Percentiles rank a stretch among this genome's conserved stretches.
phyloP scores from a whole-genome alignment of 1,139 yeast species.

The Pichia sorboxylosa region DNA sequence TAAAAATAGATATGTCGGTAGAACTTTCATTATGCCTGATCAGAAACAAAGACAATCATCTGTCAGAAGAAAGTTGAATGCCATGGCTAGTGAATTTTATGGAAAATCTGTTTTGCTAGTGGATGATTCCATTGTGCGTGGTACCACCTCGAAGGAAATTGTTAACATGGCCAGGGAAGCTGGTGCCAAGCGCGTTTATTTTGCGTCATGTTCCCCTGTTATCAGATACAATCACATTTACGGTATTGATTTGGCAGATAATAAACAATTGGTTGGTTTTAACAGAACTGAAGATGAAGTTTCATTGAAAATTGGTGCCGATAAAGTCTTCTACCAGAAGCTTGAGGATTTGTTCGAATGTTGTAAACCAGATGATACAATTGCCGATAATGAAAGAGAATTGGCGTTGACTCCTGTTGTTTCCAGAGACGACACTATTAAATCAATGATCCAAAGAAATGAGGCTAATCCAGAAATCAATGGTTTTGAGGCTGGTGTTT shows the following conservation, averaged over 20 bases:
- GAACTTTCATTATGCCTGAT: constrained; percentile 98
- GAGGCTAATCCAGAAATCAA: constrained; percentile 27
- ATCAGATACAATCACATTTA: constrained; percentile 90
- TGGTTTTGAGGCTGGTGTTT: constrained; percentile 91
- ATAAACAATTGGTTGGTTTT: constrained; percentile 86
- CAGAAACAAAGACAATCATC: constrained; percentile 90
- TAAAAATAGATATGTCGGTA: constrained; percentile 90
- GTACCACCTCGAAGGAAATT: constrained; percentile 92
- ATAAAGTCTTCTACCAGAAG: constrained; percentile 78
- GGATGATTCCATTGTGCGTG: constrained; percentile 95
- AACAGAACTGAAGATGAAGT: constrained; percentile 63
- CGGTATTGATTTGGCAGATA: constrained; percentile 94
- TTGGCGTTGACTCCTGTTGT: constrained; percentile 24
- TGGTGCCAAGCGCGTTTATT: constrained; percentile 85
- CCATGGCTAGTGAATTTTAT: constrained; percentile 87
- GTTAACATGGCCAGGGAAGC: constrained; percentile 97
- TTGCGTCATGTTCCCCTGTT: constrained; percentile 97
- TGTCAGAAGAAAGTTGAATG: constrained; percentile 88
- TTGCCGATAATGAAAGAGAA: constrained; percentile 24
- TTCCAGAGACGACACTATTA: constrained; percentile 20
- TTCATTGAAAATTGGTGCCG: constrained; percentile 79
- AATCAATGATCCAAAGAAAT: constrained; percentile 16
- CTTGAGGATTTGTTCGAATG: constrained; percentile 73
- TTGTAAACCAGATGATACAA: constrained; percentile 41
- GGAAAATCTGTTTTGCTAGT: constrained; percentile 83